These are phyloP conservation scores for Aureobasidium sp. DNA, from an alignment of 2,329 filamentous ascomycete species.

Conservation along the genomic window DNA sequence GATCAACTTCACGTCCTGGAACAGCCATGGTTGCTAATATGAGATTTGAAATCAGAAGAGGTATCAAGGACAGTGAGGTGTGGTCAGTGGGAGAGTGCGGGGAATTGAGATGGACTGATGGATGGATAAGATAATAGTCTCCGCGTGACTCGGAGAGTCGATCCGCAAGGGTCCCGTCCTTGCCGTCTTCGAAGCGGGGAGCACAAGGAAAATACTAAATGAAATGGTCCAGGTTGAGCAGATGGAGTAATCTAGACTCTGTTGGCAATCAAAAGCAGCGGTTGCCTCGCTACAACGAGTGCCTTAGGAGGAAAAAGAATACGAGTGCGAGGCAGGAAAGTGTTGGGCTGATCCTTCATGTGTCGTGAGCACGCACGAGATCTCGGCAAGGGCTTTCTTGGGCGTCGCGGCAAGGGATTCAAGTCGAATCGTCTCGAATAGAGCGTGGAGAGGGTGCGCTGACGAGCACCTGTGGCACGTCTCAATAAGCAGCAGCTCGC, in stretches of 20 bases:
- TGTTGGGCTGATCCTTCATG: not conserved
- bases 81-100: not conserved
- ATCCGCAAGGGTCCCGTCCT: not conserved
- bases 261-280: not conserved
- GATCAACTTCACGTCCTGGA: constrained; percentile 17
- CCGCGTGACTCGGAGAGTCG: not conserved
- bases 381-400: not conserved
- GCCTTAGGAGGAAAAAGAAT: not conserved
- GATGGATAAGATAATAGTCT: not conserved
- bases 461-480: not conserved
- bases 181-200: not conserved
- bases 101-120: not conserved
- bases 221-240: not conserved
- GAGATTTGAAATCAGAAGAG: not conserved
- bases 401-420: constrained; percentile 4
- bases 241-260: not conserved
- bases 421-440: constrained; percentile 12
- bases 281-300: not conserved
- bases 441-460: not conserved
- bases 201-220: not conserved
- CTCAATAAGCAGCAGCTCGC: constrained; percentile 11
- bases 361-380: not conserved
- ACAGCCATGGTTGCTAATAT: not conserved
- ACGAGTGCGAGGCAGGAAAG: not conserved
- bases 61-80: too few species aligned